Percentiles rank a stretch among this genome's conserved stretches.
These are phyloP conservation scores for Penicillium riverlandense DNA, from an alignment of 495 filamentous ascomycete genomes.

Conservation along the genomic window DNA sequence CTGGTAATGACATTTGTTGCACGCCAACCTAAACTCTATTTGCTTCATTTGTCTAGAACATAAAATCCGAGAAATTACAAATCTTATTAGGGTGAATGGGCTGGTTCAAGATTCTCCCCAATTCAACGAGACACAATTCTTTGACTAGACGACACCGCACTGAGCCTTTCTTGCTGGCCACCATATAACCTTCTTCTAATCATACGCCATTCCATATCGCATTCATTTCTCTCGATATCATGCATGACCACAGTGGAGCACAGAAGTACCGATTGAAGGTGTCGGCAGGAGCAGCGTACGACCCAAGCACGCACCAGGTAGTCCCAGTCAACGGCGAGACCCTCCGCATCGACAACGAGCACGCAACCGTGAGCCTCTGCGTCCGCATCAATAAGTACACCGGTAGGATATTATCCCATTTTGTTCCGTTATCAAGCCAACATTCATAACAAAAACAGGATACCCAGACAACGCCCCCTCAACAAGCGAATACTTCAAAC, in stretches of 20 bases:
- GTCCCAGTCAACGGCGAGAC: slow-evolving; percentile 67
- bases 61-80: no score
- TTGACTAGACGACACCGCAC: no score
- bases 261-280: slow-evolving; percentile 32
- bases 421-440: not conserved
- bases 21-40: slow-evolving; percentile 1
- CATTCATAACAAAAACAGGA: slow-evolving; percentile 38
- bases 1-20: slow-evolving; percentile 7
- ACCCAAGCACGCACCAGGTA: slow-evolving; percentile 52
- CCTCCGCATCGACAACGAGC: slow-evolving; percentile 50
- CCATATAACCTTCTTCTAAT: no score
- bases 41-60: not conserved
- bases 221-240: no score
- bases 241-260: not conserved
- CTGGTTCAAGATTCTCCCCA: no score
- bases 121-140: no score
- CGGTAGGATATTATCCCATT: slow-evolving; percentile 25
- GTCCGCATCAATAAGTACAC: slow-evolving; percentile 62
- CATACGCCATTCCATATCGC: no score
- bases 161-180: no score
- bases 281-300: slow-evolving; percentile 64
- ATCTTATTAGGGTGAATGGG: no score
- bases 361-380: slow-evolving; percentile 52
- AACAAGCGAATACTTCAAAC: slow-evolving; percentile 67
- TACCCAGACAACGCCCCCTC: slow-evolving; percentile 50